Base-by-base conservation (phyloP, 352 stramenopile species). In the Pythium chondricola region DNA sequence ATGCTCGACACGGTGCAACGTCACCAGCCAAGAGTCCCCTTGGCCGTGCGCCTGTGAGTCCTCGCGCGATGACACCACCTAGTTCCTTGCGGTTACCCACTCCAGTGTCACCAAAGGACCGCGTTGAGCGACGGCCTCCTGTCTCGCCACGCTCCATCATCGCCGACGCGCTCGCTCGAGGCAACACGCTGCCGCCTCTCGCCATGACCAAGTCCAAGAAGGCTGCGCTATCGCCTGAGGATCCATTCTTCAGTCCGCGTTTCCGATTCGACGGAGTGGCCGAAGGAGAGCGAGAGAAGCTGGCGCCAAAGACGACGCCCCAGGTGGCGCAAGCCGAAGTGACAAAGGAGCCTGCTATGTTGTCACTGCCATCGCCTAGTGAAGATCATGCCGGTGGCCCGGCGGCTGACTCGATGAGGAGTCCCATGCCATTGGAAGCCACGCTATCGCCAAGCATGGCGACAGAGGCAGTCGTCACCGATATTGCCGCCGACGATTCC, bases 231-330 rank as follows among this genome's bases (percentile, higher is more conserved):
- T 73, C 62, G 3, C 73, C 76, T 5, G 65, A 63, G 8, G 73
- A 85, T 49, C 69, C 73, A 20, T 85, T 88, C 49, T 85, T 84
- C 60, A 88, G 73, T 31, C 76, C 73, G 25, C 65, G 71, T 11
- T 85, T 78, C 53, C 63, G 70, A n/a, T 87, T 85, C 38, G 60
- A 74, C 2, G n/a, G 21, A 29, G 40, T 27, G 4, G 25, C 20
- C n/a, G 29, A 33, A 13, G 48, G 10, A 48, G 11, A 36, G 21
- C 6, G n/a, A 25, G n/a, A 48, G 20, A 18, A 48, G 17, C 20
- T 38, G 41, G 7, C 29, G 13, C 29, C n/a, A n/a, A n/a, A n/a
- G n/a, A n/a, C n/a, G n/a, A n/a, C n/a, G n/a, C n/a, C n/a, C n/a
- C n/a, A n/a, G n/a, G n/a, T n/a, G n/a, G n/a, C n/a, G n/a, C n/a